Evolutionary conservation across 148 eudicot genomes (phyloP), one percentile per base, ranked within the genome.

Genomic region (Simmondsia chinensis): DNA sequence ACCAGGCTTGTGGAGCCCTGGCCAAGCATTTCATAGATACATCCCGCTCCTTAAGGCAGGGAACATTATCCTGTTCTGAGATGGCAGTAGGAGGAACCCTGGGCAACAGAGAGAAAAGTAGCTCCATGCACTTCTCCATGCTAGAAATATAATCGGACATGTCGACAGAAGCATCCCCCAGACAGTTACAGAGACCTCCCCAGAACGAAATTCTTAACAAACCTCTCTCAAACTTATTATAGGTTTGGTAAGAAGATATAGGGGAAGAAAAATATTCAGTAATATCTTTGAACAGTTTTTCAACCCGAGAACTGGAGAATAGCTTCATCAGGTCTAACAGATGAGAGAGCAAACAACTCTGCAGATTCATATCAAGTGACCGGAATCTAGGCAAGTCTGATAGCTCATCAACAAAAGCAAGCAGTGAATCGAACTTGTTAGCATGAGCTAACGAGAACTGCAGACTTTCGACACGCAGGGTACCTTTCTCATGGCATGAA

Each of bases 351-450:
- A 91, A 36, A 63, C 57, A 64, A 14, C 66, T 72, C 65, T 85
- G 94, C 59, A 74, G 70, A 65, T 61, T 57, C 48, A 59, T 50
- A 74, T 85, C 83, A 58, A 91, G 86, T 35, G 70, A 64, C 64
- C 67, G 68, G 50, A 85, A 85, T 73, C 94, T 82, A 22, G 82
- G 45, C 37, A 85, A 52, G 47, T 87, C 80, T 54, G 71, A 74
- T 5, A 82, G 65, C 58, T 91, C 99, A 77, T 85, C 94, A 39
- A 91, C 68, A 69, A 79, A 74, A 57, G 53, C 59, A 32, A 91
- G 71, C 33, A 91, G 76, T 15, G 72, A 38, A 39, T 77, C 74
- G 57, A 73, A 63, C 42, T 74, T 68, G 46, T 59, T 59, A 43
- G 86, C 94, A 60, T 85, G 94, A 57, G 64, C 75, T 56, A 91